Evolutionary conservation across 352 stramenopile genomes (phyloP).

Genomic region (Phytophthora citrophthora): DNA sequence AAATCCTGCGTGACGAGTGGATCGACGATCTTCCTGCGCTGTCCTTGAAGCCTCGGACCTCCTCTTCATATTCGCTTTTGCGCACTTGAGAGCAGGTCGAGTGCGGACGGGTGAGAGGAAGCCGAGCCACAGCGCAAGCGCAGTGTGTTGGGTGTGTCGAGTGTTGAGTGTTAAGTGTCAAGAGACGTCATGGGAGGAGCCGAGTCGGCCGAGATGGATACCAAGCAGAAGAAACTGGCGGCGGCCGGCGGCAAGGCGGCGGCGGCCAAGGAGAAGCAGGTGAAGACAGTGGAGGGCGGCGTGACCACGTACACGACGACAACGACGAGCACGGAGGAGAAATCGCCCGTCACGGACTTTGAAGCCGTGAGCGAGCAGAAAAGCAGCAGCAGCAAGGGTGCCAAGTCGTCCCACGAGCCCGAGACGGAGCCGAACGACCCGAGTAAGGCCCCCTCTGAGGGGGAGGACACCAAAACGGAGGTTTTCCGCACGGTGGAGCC

Average conservation of each 20-base stretch:
- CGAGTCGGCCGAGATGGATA: slow-evolving; percentile 31
- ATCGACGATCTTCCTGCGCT: slow-evolving; percentile 14
- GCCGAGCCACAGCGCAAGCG: slow-evolving; percentile 17
- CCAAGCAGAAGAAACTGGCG: slow-evolving; percentile 21
- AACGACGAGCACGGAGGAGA: slow-evolving; percentile 3
- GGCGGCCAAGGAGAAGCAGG: slow-evolving; percentile 7
- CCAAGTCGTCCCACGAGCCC: slow-evolving; percentile 14
- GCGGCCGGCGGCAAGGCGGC: slow-evolving; percentile 14
- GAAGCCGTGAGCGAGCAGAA: slow-evolving; percentile 34
- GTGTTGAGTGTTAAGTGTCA: slow-evolving; percentile 18
- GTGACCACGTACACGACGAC: slow-evolving; percentile 35
- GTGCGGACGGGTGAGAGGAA: slow-evolving; percentile 17
- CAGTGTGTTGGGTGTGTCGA: slow-evolving; percentile 29
- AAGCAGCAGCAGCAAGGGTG: slow-evolving; percentile 8
- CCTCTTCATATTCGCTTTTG: slow-evolving; percentile 30
- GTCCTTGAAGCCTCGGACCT: slow-evolving; percentile 11
- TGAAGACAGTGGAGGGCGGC: slow-evolving; percentile 25
- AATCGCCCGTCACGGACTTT: slow-evolving; percentile 26
- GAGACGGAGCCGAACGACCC: slow-evolving; percentile 29
- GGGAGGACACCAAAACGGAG: slow-evolving; percentile 23
- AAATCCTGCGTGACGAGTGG: not conserved
- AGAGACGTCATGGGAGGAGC: slow-evolving; percentile 31
- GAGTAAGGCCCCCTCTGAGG: slow-evolving; percentile 10
- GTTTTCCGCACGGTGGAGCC: slow-evolving; percentile 20
- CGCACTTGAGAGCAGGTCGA: slow-evolving; percentile 17